Conservation (phyloP, 208 protist species). For the Blastocrithidia nonstop region DNA sequence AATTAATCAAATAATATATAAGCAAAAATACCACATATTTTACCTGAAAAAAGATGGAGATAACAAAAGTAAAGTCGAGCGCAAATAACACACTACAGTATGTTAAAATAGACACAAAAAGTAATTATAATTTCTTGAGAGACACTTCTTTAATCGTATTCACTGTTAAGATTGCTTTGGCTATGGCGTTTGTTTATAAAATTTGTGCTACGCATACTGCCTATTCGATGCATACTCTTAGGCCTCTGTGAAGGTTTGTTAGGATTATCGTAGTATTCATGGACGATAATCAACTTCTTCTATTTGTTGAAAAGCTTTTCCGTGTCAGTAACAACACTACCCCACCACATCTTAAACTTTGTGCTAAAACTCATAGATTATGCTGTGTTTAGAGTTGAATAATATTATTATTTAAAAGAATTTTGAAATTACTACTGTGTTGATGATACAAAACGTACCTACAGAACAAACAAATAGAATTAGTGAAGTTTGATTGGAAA, state of each 20-base stretch:
- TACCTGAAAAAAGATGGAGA: neutral
- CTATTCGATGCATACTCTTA: constrained; percentile 29
- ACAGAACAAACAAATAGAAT: no score
- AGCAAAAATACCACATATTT: neutral
- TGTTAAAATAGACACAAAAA: no score
- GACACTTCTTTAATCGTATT: no score
- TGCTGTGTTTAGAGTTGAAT: no score
- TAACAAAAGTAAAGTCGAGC: neutral
- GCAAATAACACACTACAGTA: no score
- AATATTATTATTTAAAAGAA: no score
- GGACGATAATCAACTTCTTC: constrained; percentile 35
- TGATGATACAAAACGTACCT: no score
- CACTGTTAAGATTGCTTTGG: no score
- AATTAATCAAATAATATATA: neutral
- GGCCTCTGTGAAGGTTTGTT: constrained; percentile 15
- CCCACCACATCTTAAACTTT: constrained; percentile 51
- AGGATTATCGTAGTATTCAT: constrained; percentile 45
- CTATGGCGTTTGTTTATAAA: neutral
- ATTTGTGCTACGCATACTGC: constrained; percentile 4
- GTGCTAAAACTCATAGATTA: constrained; percentile 51
- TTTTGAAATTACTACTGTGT: no score
- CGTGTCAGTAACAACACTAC: constrained; percentile 26
- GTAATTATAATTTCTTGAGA: no score
- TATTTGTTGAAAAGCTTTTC: constrained; percentile 38
- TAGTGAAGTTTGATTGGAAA: no score